phyloP scores from a whole-genome alignment of 2,329 filamentous ascomycete genomes.

The Endoconidiophora laricicola region DNA sequence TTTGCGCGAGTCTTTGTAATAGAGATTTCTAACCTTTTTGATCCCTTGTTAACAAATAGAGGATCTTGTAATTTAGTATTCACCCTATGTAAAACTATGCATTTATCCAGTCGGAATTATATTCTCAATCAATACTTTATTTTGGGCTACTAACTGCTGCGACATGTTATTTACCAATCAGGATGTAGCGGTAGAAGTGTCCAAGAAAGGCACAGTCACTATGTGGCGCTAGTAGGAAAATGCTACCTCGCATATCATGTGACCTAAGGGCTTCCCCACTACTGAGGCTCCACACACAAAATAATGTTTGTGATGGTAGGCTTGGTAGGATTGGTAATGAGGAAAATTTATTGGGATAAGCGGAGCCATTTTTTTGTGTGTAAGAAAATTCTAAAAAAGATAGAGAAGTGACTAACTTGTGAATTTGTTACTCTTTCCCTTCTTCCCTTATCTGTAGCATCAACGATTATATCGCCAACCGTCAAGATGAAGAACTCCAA shows the following conservation, averaged over 20 bases:
- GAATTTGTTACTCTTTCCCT: constrained; percentile 2
- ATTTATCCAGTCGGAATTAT: too few species aligned
- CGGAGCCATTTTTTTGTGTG: not conserved
- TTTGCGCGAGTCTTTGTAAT: constrained; percentile 8
- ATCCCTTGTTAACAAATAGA: too few species aligned
- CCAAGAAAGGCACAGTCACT: too few species aligned
- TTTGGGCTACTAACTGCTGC: too few species aligned
- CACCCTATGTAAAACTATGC: too few species aligned
- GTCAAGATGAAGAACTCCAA: constrained; percentile 13
- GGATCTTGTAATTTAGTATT: too few species aligned
- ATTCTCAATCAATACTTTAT: too few species aligned
- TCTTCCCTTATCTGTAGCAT: constrained; percentile 7
- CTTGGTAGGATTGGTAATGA: too few species aligned
- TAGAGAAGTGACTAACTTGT: not conserved
- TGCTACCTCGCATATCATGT: not conserved
- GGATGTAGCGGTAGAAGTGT: too few species aligned
- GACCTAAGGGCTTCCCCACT: constrained; percentile 8
- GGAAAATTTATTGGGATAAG: too few species aligned
- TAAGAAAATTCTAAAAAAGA: constrained; percentile 3
- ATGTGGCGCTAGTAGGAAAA: too few species aligned
- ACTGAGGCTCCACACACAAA: not conserved
- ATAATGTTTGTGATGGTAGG: not conserved
- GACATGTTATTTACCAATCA: too few species aligned
- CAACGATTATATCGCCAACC: constrained; percentile 7
- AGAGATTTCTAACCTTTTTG: not conserved